Conservation (phyloP, 192 early-diverging fungal genomes). For the Coemansia sp. region DNA sequence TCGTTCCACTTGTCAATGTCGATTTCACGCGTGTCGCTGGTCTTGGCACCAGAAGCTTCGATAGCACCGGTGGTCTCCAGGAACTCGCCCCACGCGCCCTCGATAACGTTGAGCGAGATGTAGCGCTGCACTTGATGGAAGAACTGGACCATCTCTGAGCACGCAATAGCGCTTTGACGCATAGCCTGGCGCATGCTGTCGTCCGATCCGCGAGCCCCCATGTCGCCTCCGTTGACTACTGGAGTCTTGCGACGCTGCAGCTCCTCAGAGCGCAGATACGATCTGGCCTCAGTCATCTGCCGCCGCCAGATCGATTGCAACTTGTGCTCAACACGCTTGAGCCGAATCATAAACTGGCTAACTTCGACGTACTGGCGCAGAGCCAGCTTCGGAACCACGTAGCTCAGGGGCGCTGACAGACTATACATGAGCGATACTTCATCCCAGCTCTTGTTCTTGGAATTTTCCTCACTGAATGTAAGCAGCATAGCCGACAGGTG, state of each 20-base stretch:
- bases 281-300: conserved; percentile 69
- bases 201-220: neutral
- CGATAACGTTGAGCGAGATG: conserved; percentile 88
- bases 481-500: conserved; percentile 61
- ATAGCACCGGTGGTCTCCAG: conserved; percentile 20
- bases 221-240: neutral
- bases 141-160: conserved; percentile 93
- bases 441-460: conserved; percentile 85
- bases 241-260: conserved; percentile 35
- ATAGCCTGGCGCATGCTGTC: conserved; percentile 59
- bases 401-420: conserved; percentile 79
- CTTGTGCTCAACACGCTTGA: conserved; percentile 85
- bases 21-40: conserved; percentile 60
- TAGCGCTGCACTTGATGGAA: conserved; percentile 93
- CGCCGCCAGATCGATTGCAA: conserved; percentile 76
- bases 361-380: conserved; percentile 84
- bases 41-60: conserved; percentile 14
- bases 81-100: conserved; percentile 88
- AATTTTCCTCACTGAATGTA: conserved; percentile 44
- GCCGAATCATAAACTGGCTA: conserved; percentile 85
- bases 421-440: conserved; percentile 89
- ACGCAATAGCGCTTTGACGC: conserved; percentile 67
- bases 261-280: conserved; percentile 26
- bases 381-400: conserved; percentile 70
- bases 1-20: conserved; percentile 82